Base-by-base conservation (phyloP, 345 rosid species). In the Excoecaria cochinchinensis region DNA sequence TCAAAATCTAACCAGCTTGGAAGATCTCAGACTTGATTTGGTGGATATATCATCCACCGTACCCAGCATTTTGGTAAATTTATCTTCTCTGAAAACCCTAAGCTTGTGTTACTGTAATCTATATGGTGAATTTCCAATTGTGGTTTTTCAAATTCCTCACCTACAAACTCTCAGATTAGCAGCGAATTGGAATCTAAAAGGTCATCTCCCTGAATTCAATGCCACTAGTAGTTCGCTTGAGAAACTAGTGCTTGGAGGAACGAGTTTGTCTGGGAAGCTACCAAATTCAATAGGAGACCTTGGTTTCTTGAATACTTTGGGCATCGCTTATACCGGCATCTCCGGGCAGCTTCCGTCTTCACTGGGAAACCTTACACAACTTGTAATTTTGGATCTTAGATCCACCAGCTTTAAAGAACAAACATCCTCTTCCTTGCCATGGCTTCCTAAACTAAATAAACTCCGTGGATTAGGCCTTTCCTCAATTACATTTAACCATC, bases 301-400 rank as follows among this genome's bases (percentile, higher is more conserved):
- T 2, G 1, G 31, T 31, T 31, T 31, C 31, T 31, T 31, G 31
- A 31, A 31, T 0, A 31, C 31, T 31, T 31, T 31, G 31, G 31
- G 31, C 31, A 31, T 31, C 31, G 31, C 31, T 31, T 31, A 31
- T 31, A 13, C 53, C 50, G 0, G 36, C 36, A 68, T 83, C 6
- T 14, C 3, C 4, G 73, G 83, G 6, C 4, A 57, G 25, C 39
- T 79, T 36, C 72, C 76, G 42, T 11, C 22, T 1, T 64, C 71
- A 2, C 9, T 69, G 1, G 72, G 15, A 9, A 68, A 66, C 52
- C 77, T 55, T 13, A 48, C 25, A 4, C 16, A 10, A 16, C 50
- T 50, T 31, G 44, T 12, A n/a, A 3, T 10, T 6, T 42, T 74
- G 13, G 21, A 52, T 25, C 17, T 53, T 12, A 25, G 14, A 16